Evolutionary conservation across 2,329 filamentous ascomycete species (phyloP).

Genomic region (Pseudovirgaria hyperparasitica): DNA sequence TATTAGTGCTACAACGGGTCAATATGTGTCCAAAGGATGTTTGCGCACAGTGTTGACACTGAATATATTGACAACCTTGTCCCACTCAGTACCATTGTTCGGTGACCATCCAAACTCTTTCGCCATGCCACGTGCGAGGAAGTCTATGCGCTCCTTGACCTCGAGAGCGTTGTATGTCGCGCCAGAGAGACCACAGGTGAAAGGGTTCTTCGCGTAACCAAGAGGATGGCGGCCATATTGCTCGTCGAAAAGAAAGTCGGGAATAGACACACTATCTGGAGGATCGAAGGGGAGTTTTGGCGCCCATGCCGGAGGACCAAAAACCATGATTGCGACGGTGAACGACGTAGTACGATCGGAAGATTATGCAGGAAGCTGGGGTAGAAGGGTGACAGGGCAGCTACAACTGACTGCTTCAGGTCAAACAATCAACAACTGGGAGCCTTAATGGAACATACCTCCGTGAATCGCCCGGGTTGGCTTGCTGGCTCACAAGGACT

Average conservation of each 20-base stretch:
- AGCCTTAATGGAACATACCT: too few relatives aligned
- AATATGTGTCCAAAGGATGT: neutral
- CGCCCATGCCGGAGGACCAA: conserved; percentile 49
- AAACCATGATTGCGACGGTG: conserved; percentile 29
- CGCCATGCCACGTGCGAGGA: conserved; percentile 53
- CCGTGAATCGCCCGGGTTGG: too few relatives aligned
- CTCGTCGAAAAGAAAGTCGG: conserved; percentile 67
- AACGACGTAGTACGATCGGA: neutral
- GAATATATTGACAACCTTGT: conserved; percentile 66
- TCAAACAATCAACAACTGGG: too few relatives aligned
- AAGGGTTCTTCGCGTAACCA: conserved; percentile 53
- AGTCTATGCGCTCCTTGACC: conserved; percentile 52
- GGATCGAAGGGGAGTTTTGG: conserved; percentile 49
- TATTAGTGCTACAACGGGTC: conserved; percentile 8
- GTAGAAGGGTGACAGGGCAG: neutral
- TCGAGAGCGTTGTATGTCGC: conserved; percentile 51
- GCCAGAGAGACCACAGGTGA: conserved; percentile 64
- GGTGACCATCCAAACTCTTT: conserved; percentile 60
- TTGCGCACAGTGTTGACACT: conserved; percentile 61
- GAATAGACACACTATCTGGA: conserved; percentile 62
- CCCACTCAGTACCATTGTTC: conserved; percentile 63
- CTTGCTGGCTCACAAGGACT: too few relatives aligned
- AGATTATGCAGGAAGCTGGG: neutral
- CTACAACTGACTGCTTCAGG: too few relatives aligned
- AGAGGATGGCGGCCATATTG: conserved; percentile 53